Evolutionary conservation across 2,329 filamentous ascomycete genomes (phyloP), one percentile per base, ranked within the genome.

Genomic region (Penicillium glabrum): DNA sequence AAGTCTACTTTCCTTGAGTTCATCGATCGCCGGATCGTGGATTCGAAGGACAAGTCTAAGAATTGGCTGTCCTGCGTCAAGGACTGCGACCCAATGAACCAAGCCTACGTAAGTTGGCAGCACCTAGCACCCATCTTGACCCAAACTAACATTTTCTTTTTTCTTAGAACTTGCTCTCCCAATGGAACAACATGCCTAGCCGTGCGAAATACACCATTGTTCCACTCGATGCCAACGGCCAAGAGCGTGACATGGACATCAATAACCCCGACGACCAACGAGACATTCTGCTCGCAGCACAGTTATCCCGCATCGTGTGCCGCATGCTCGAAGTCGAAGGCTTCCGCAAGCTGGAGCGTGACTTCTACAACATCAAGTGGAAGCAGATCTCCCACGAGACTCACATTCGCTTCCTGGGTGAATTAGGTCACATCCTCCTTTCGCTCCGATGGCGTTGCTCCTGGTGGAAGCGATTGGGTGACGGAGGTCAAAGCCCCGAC

Each of bases 161-260:
- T 13, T 24, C 14, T 3, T 49, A 79, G 76, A 66, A 74, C 35
- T 64, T 78, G 6, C 73, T 79, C 16, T 77, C 75, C 9, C 70
- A 69, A 53, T 75, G 76, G 72, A 77, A 77, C 61, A 78, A 77
- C 59, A 79, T 79, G 77, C 76, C 77, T 8, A 78, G 76, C 53
- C 75, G 76, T 21, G 77, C 77, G 19, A 72, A 72, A 35, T 79
- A 79, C 60, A 75, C 72, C 44, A 74, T 77, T 49, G 69, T 78
- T 24, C 65, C 70, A 10, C 49, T 71, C 1, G 65, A 74, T 14
- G 51, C 62, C 10, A 63, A 59, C 10, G 67, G 51, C 41, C 57
- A 70, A 39, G 72, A 77, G 56, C 70, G 68, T n/a, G 64, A 68
- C 11, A 74, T 79, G 70, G 72, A 79, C 57, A 72, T 77, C 31